Percentiles rank a stretch among this genome's conserved stretches.
Conservation (phyloP, 257 asterid species). For the Gentiana dahurica region DNA sequence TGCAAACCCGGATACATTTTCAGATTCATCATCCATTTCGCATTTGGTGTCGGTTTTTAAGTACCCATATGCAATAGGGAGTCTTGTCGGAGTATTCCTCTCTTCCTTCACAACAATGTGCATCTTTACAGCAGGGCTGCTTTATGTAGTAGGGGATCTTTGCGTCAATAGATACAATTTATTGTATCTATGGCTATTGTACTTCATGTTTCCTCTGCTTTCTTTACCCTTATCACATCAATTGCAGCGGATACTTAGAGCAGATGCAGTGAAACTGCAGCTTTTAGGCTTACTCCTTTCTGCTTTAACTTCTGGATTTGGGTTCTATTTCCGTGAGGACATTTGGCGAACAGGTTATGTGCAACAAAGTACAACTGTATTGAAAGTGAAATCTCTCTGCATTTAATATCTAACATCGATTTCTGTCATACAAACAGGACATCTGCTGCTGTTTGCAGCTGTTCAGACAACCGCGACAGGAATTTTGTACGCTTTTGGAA, state of each 20-base stretch:
- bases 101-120: conserved; percentile 73
- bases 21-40: conserved; percentile 15
- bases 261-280: conserved; percentile 88
- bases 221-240: conserved; percentile 68
- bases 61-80: conserved; percentile 74
- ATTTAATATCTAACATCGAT: no score
- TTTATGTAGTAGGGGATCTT: conserved; percentile 52
- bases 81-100: conserved; percentile 64
- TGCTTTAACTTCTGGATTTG: conserved; percentile 61
- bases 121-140: conserved; percentile 53
- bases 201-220: conserved; percentile 64
- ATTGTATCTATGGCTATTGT: conserved; percentile 47
- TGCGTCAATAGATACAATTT: conserved; percentile 33
- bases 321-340: conserved; percentile 44
- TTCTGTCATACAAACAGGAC: conserved; percentile 1
- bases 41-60: conserved; percentile 56
- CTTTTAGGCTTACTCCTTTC: conserved; percentile 65
- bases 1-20: not conserved
- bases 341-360: conserved; percentile 27
- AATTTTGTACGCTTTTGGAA: conserved; percentile 62
- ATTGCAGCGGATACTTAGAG: conserved; percentile 43
- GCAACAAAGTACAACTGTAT: no score
- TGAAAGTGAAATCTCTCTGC: no score
- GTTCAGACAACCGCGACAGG: conserved; percentile 70
- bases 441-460: conserved; percentile 52